Evolutionary conservation across 1,284 basidiomycete species (phyloP), one percentile per base, ranked within the genome.

Genomic region (Mycosarcoma mackinlayi): DNA sequence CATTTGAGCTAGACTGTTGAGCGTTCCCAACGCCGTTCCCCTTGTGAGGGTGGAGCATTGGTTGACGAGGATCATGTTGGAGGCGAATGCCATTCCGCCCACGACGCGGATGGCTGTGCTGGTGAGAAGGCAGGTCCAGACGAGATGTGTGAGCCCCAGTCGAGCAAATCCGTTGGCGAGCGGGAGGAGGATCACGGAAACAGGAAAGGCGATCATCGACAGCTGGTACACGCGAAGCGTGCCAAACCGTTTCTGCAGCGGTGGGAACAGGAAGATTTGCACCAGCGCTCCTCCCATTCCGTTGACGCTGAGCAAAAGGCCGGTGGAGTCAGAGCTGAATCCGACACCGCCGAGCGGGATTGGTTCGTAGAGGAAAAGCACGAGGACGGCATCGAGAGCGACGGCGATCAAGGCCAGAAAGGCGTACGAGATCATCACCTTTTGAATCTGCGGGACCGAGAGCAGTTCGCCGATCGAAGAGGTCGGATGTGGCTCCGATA

Each of bases 261-360:
- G 75, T 5, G 83, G 81, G 73, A 84, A 85, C 16, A 84, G 53
- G 46, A 82, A 44, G 14, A 84, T 53, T 47, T 84, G 82, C 24
- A 76, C 67, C 1, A 72, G 28, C 10, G 79, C 78, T 7, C 80
- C 76, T 3, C 76, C 54, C 5, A 83, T 45, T 30, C 82, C 81
- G 19, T 75, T 74, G 49, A 75, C 61, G 31, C 70, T 64, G 38
- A 85, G 73, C 3, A 82, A 27, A 18, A 62, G 41, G 4, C 75
- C 75, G 7, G 74, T 77, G 16, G 65, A 30, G 16, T 52, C 34
- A 7, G 62, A 58, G n/a, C 49, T 38, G 42, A 75, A 74, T 0
- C 49, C 38, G 2, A 77, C 58, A 0, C 75, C 75, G 28, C 75
- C 75, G 5, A 75, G 44, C 0, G 25, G 4, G 31, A 68, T 28